phyloP scores from a whole-genome alignment of 2,329 filamentous ascomycete species.

The Grosmannia penicillata region DNA sequence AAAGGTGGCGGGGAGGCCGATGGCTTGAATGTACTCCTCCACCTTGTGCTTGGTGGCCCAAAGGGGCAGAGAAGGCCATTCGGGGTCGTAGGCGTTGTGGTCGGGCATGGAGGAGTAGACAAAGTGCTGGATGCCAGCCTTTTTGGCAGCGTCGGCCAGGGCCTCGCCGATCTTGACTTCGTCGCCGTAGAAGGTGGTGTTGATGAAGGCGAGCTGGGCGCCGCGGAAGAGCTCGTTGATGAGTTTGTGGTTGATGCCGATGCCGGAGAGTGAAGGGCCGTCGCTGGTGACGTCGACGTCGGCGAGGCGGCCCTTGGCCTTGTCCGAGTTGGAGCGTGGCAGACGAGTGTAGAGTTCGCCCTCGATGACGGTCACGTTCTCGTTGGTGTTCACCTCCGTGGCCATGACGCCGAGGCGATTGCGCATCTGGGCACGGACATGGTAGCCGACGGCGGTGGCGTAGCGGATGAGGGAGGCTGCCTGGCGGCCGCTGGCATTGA shows the following conservation, averaged over 20 bases:
- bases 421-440: constrained; percentile 81
- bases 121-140: constrained; percentile 73
- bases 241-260: constrained; percentile 56
- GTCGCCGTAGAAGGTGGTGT: constrained; percentile 94
- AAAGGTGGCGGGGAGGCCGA: constrained; percentile 76
- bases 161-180: constrained; percentile 81
- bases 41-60: constrained; percentile 90
- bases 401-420: constrained; percentile 79
- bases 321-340: constrained; percentile 32
- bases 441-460: constrained; percentile 83
- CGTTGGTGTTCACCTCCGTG: constrained; percentile 64
- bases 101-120: constrained; percentile 97
- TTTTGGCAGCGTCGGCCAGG: constrained; percentile 78
- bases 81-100: constrained; percentile 61
- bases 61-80: constrained; percentile 72
- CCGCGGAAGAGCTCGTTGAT: constrained; percentile 69
- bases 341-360: constrained; percentile 48
- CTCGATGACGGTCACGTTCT: constrained; percentile 55
- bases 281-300: constrained; percentile 51
- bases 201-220: constrained; percentile 86
- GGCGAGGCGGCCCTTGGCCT: constrained; percentile 12
- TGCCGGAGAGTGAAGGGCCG: constrained; percentile 40
- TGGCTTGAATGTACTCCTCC: constrained; percentile 75
- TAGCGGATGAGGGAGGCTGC: constrained; percentile 90
- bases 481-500: constrained; percentile 92